Evolutionary conservation across 495 filamentous ascomycete species (phyloP).

Genomic region (Glutinoglossum americanum): DNA sequence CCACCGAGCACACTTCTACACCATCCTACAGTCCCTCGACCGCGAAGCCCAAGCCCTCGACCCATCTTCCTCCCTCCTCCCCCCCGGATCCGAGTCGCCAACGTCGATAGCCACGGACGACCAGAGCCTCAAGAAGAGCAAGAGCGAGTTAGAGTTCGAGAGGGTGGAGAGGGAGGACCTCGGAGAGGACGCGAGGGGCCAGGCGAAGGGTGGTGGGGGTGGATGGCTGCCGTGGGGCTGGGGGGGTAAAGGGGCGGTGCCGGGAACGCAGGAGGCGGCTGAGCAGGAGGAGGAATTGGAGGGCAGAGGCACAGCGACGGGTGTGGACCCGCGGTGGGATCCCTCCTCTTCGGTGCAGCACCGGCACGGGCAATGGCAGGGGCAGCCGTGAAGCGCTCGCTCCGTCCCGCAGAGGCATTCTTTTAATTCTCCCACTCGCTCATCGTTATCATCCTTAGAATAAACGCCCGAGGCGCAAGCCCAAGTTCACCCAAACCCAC

Average conservation of each 20-base stretch:
- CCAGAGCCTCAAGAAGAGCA: constrained; percentile 40
- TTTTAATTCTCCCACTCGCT: background rate
- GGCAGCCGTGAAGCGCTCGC: background rate
- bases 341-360: background rate
- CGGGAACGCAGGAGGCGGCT: too few species aligned
- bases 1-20: constrained; percentile 49
- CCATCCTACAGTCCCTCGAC: constrained; percentile 52
- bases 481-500: too few species aligned
- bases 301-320: background rate
- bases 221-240: constrained; percentile 7
- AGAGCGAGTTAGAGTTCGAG: constrained; percentile 62
- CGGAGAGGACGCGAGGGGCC: constrained; percentile 16
- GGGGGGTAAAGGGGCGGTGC: background rate
- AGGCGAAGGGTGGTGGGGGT: background rate
- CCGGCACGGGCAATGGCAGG: background rate
- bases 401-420: too few species aligned
- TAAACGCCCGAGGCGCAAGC: too few species aligned
- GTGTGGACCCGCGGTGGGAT: background rate
- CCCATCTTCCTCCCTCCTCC: constrained; percentile 7
- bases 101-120: too few species aligned
- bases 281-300: background rate
- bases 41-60: constrained; percentile 49
- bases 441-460: too few species aligned
- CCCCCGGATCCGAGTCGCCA: constrained; percentile 7
- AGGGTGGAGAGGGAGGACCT: constrained; percentile 51